phyloP scores from a whole-genome alignment of 345 rosid species.

The Eucalyptus decipiens region DNA sequence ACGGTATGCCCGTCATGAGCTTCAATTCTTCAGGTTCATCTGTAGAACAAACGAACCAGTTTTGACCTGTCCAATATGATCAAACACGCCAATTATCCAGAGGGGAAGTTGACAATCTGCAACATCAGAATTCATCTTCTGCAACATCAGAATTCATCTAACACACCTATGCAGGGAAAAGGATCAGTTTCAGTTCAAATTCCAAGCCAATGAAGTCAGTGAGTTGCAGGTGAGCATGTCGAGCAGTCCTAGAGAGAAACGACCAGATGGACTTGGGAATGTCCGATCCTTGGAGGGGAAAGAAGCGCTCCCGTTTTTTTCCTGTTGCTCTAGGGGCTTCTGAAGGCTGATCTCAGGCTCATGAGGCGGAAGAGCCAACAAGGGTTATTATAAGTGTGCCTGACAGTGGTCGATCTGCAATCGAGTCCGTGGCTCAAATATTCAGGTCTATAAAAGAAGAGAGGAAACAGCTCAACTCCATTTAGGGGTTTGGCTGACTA shows the following conservation, averaged over 20 bases:
- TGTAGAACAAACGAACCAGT: constrained; percentile 33
- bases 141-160: constrained; percentile 31
- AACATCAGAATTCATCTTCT: constrained; percentile 25
- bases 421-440: constrained; percentile 67
- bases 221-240: constrained; percentile 41
- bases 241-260: constrained; percentile 23
- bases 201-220: constrained; percentile 17
- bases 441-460: constrained; percentile 77
- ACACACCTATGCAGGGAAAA: constrained; percentile 5
- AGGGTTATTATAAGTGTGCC: constrained; percentile 76
- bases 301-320: constrained; percentile 8
- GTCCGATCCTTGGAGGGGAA: constrained; percentile 4
- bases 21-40: constrained; percentile 22
- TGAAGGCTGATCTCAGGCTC: neutral
- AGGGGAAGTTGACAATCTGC: constrained; percentile 17
- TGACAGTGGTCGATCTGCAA: constrained; percentile 51
- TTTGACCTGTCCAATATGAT: constrained; percentile 9
- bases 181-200: constrained; percentile 9
- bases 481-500: neutral
- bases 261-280: neutral
- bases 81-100: constrained; percentile 14
- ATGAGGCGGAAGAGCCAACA: constrained; percentile 9
- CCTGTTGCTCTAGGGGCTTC: neutral
- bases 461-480: constrained; percentile 30
- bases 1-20: constrained; percentile 42